Base-by-base conservation (phyloP, 352 stramenopile species). In the Pythium dissotocum region DNA sequence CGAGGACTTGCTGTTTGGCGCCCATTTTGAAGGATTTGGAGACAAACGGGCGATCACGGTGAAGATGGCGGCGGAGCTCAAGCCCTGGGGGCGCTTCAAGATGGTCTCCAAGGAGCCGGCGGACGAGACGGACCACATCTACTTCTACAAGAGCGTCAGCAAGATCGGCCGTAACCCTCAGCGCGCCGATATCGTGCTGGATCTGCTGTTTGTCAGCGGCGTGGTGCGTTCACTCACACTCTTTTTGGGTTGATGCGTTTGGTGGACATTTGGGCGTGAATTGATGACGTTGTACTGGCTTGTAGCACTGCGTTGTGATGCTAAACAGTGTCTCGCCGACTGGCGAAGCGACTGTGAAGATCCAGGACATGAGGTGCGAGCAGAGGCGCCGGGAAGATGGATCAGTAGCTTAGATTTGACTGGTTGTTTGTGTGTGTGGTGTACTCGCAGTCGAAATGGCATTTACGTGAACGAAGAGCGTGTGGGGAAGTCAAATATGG, bases 381-480 rank as follows among this genome's bases (percentile, higher is more conserved):
- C 13, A n/a, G 38, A 24, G 14, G 16, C 4, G 12, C 5, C 3
- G 21, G 21, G 56, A 40, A 13, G 28, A 30, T 26, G 48, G 24
- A 67, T 26, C 10, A 24, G 10, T 60, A 13, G 28, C 6, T n/a
- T 33, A 30, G 24, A 12, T 54, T 40, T 59, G 16, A 4, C 53
- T 14, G 35, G 33, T n/a, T 28, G 28, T 30, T 30, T 4, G 28
- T 44, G 24, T 55, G 58, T 21, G 14, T 48, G n/a, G 62, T 6
- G 35, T 40, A 30, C 12, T 40, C 10, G 30, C 65, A 91, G 82
- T 58, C 83, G 79, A 57, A 91, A 91, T 54, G 80, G 80, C 52
- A 81, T 93, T 30, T 93, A 77, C 60, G 76, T 92, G 53, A 92
- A 93, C 68, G 80, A 80, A 33, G 76, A 80, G 61, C 73, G 61